Evolutionary conservation across 768 basidiomycete species (phyloP).

Genomic region (Amanita phalloides): DNA sequence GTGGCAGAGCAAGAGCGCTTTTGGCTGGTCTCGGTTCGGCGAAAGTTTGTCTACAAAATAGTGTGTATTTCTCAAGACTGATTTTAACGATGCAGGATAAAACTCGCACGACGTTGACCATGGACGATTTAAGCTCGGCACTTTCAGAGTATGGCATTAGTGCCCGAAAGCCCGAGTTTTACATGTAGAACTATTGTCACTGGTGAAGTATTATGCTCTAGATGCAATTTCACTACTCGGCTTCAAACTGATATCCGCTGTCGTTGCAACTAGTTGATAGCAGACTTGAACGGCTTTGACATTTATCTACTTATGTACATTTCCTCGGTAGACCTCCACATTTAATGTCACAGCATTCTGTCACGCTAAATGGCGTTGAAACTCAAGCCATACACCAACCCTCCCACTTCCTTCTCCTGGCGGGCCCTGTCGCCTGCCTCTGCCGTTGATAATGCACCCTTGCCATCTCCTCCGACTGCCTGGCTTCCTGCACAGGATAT

Average conservation of each 20-base stretch:
- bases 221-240: no score
- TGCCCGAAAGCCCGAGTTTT: conserved; percentile 90
- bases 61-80: background rate
- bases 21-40: conserved; percentile 45
- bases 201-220: background rate
- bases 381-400: conserved; percentile 30
- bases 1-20: conserved; percentile 57
- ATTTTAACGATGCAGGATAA: conserved; percentile 47
- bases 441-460: conserved; percentile 25
- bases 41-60: conserved; percentile 35
- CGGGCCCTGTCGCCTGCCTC: conserved; percentile 30
- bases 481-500: conserved; percentile 83
- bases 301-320: no score
- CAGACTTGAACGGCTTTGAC: no score
- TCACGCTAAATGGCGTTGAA: conserved; percentile 28
- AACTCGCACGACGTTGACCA: conserved; percentile 87
- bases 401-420: conserved; percentile 57
- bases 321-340: no score
- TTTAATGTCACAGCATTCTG: background rate
- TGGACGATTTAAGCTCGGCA: conserved; percentile 93
- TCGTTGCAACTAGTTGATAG: background rate
- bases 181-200: conserved; percentile 36
- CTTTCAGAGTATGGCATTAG: conserved; percentile 95
- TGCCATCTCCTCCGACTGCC: conserved; percentile 68
- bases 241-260: no score